Base-by-base conservation (phyloP, 192 early-diverging fungal genomes). In the Diversispora eburnea region DNA sequence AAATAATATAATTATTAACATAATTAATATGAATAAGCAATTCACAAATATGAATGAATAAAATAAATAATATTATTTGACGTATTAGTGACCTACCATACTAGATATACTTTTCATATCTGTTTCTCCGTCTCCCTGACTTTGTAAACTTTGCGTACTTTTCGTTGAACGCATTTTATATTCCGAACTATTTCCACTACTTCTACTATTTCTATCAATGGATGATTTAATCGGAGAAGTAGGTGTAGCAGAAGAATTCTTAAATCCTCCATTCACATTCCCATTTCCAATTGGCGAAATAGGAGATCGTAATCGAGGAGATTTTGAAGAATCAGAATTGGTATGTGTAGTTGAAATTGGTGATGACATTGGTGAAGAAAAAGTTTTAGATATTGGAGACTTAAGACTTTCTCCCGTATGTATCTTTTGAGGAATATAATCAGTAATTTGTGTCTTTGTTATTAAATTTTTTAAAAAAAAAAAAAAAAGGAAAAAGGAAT, bases 101-200 rank as follows among this genome's bases (percentile, higher is more conserved):
- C 51, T 70, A 41, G 54, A 70, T 15, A 43, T 5, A 55, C 22
- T 42, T 55, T 22, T 70, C 19, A 57, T 55, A 42, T 70, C 67
- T 19, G 45, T 7, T 49, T 70, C 67, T 8, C 56, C 56, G 0
- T 70, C 57, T 20, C 43, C 57, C 13, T 12, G 41, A 15, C 46
- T 22, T 61, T 52, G 49, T 61, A 72, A 58, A 45, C 70, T 72
- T 45, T 72, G 55, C 56, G 61, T 72, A 57, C 68, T 70, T 22
- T 43, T 70, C 12, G 68, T 57, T 19, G 57, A 61, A 8, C 70
- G 25, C 43, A 56, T 54, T 33, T 42, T 72, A 61, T 42, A 17
- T 47, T 72, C 70, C 12, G 41, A 57, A 45, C 70, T 61, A n/a
- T 41, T 39, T 48, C 70, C 13, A 12, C 17, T 22, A 33, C 25